Percentiles rank a stretch among this genome's conserved stretches.
Evolutionary conservation across 163 green algal species (phyloP).

Genomic region (Prototheca stagnorum): DNA sequence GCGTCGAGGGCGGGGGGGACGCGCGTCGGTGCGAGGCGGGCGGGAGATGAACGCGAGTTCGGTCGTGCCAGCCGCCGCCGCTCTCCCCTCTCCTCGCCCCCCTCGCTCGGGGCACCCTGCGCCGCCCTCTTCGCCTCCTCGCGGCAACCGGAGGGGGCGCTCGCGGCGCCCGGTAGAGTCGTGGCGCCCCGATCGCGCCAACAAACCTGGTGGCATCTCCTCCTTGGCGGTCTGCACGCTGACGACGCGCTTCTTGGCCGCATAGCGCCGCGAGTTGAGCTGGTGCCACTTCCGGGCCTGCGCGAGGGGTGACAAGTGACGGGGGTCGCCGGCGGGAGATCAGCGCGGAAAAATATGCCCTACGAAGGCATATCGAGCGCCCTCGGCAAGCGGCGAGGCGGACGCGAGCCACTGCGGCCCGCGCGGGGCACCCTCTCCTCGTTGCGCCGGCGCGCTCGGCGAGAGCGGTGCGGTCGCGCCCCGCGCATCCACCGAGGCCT

Average conservation of each 20-base stretch:
- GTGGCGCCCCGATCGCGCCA: background rate
- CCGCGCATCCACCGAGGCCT: background rate
- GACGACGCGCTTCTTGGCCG: constrained; percentile 77
- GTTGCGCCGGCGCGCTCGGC: background rate
- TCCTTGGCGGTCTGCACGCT: constrained; percentile 90
- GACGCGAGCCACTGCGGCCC: background rate
- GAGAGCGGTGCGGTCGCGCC: background rate
- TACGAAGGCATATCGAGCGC: background rate
- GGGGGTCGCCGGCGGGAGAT: background rate
- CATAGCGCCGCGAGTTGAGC: constrained; percentile 81
- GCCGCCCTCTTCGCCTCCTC: background rate
- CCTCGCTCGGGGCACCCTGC: background rate
- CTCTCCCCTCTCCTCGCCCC: no score
- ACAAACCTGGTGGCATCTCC: constrained; percentile 76
- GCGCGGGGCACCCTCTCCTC: background rate
- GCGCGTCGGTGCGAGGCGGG: background rate
- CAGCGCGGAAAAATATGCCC: background rate
- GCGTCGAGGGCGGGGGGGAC: background rate
- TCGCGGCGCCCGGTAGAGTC: background rate
- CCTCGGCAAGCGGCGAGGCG: background rate
- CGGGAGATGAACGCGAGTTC: background rate
- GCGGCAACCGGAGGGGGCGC: background rate
- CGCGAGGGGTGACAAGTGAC: no score
- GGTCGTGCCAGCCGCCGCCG: background rate
- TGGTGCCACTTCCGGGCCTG: constrained; percentile 92